A percentile compares a stretch with the other conserved stretches of the same genome.
Conservation (phyloP, 1,284 basidiomycete species). For the Inonotus obliquus region DNA sequence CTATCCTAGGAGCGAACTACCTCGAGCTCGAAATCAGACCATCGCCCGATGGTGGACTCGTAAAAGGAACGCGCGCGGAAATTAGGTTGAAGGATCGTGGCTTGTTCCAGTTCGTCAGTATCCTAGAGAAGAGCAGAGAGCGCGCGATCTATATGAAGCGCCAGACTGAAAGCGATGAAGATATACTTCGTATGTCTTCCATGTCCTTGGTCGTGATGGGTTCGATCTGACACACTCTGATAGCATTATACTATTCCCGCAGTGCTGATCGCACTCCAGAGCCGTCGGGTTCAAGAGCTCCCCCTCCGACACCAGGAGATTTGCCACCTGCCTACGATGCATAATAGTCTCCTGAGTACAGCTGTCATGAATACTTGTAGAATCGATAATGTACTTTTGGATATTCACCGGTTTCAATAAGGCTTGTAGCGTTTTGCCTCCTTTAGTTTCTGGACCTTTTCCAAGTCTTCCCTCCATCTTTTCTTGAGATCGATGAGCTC, state of each 20-base stretch:
- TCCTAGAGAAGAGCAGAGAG: slow-evolving; percentile 72
- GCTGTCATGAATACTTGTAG: background rate
- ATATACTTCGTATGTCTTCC: slow-evolving; percentile 26
- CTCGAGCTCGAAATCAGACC: slow-evolving; percentile 63
- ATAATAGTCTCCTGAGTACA: slow-evolving; percentile 1
- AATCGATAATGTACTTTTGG: background rate
- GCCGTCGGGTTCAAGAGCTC: slow-evolving; percentile 7
- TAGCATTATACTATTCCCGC: slow-evolving; percentile 15
- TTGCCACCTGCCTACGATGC: slow-evolving; percentile 17
- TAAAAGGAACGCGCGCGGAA: slow-evolving; percentile 57
- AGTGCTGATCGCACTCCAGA: slow-evolving; percentile 14
- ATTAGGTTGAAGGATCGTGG: slow-evolving; percentile 61
- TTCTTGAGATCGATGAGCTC: slow-evolving; percentile 74
- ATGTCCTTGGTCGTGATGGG: background rate
- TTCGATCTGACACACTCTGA: background rate
- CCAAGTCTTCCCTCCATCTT: slow-evolving; percentile 84
- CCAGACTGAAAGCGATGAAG: slow-evolving; percentile 47
- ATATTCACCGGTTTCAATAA: slow-evolving; percentile 47
- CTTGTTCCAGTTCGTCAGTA: slow-evolving; percentile 67
- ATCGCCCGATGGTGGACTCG: slow-evolving; percentile 57
- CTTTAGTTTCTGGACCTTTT: slow-evolving; percentile 80
- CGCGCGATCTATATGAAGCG: slow-evolving; percentile 69
- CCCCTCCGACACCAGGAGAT: slow-evolving; percentile 5
- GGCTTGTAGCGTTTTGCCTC: slow-evolving; percentile 78
- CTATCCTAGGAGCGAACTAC: slow-evolving; percentile 65